These are phyloP conservation scores for Xanthoconium purpureum DNA, from an alignment of 768 basidiomycete species.

Conservation along the genomic window DNA sequence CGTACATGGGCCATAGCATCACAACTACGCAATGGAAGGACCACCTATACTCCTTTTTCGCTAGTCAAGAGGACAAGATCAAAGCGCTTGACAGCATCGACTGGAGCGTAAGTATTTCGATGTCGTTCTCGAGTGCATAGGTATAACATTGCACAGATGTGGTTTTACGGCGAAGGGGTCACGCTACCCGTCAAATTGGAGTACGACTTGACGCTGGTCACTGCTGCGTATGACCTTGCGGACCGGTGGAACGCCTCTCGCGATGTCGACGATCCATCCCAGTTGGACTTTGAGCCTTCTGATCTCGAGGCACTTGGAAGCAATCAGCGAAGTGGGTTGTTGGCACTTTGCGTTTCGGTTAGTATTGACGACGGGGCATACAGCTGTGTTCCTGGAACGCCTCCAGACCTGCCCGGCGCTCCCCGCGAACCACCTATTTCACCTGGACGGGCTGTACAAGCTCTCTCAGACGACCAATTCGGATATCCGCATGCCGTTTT, in stretches of 20 bases:
- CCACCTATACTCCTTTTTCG: conserved; percentile 54
- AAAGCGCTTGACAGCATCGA: conserved; percentile 49
- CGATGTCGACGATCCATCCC: conserved; percentile 29
- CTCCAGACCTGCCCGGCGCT: conserved; percentile 42
- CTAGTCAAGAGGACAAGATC: conserved; percentile 41
- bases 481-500: conserved; percentile 53
- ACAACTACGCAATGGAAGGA: conserved; percentile 56
- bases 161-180: conserved; percentile 56
- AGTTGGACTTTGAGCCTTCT: conserved; percentile 39
- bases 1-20: conserved; percentile 55
- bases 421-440: conserved; percentile 39
- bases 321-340: conserved; percentile 44
- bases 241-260: conserved; percentile 51
- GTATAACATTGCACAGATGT: conserved; percentile 34
- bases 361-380: background rate
- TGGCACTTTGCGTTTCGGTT: background rate
- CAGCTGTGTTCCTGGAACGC: conserved; percentile 58
- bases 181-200: conserved; percentile 46
- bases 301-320: conserved; percentile 49
- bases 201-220: conserved; percentile 54
- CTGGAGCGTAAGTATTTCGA: conserved; percentile 47
- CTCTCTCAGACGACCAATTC: conserved; percentile 44
- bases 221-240: conserved; percentile 51
- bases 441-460: conserved; percentile 44
- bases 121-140: background rate